Conservation (phyloP, 192 early-diverging fungal species). For the Thoreauomyces humboldtii region DNA sequence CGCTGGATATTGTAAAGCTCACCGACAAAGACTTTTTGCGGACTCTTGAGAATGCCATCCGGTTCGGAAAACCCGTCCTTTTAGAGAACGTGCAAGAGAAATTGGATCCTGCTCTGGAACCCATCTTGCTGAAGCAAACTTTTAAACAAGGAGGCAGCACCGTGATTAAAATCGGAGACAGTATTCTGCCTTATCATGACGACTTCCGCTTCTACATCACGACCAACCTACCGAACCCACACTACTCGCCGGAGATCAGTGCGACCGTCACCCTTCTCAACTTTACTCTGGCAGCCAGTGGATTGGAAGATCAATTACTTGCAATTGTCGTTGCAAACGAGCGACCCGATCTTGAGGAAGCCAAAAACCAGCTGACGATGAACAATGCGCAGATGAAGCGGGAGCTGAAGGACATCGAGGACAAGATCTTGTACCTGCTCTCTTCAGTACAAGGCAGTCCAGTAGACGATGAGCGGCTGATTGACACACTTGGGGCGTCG, state of each 20-base stretch:
- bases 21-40: slow-evolving; percentile 60
- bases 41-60: slow-evolving; percentile 60
- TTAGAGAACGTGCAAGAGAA: slow-evolving; percentile 58
- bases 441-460: slow-evolving; percentile 63
- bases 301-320: slow-evolving; percentile 58
- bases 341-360: slow-evolving; percentile 61
- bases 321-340: slow-evolving; percentile 63
- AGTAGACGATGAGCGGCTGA: slow-evolving; percentile 60
- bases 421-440: slow-evolving; percentile 60
- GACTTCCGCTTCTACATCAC: slow-evolving; percentile 64
- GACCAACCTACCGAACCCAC: slow-evolving; percentile 60
- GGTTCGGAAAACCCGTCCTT: slow-evolving; percentile 60
- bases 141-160: slow-evolving; percentile 60
- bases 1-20: slow-evolving; percentile 58
- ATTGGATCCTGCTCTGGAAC: slow-evolving; percentile 60
- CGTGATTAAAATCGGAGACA: slow-evolving; percentile 62
- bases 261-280: slow-evolving; percentile 61
- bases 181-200: slow-evolving; percentile 62
- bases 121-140: slow-evolving; percentile 54
- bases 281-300: slow-evolving; percentile 60
- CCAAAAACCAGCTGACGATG: slow-evolving; percentile 56
- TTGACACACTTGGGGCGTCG: slow-evolving; percentile 58
- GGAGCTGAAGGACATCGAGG: slow-evolving; percentile 64
- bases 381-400: slow-evolving; percentile 65
- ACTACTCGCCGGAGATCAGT: slow-evolving; percentile 57